Evolutionary conservation across 441 rosid species (phyloP).

Genomic region (Populus hybrid): DNA sequence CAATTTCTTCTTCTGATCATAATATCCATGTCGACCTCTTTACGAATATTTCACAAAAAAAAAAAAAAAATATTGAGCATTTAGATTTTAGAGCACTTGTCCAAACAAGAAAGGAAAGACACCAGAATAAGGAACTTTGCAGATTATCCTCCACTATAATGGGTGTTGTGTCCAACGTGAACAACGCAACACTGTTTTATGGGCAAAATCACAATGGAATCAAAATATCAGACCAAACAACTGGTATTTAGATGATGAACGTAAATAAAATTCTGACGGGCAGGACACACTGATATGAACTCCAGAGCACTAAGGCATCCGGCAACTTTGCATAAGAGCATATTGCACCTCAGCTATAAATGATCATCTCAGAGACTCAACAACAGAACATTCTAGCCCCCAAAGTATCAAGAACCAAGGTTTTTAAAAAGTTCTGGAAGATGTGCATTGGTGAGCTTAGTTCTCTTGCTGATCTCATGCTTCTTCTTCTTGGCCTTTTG

Average conservation of each 20-base stretch:
- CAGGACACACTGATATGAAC: background rate
- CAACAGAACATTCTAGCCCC: background rate
- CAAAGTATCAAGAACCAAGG: slow-evolving; percentile 31
- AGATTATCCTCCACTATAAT: background rate
- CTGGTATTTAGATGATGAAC: background rate
- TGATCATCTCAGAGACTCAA: background rate
- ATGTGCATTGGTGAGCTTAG: slow-evolving; percentile 82
- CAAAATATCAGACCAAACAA: background rate
- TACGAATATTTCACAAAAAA: too few relatives aligned
- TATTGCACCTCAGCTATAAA: background rate
- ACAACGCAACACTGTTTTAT: background rate
- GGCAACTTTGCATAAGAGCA: background rate
- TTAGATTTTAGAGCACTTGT: background rate
- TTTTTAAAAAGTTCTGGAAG: slow-evolving; percentile 79
- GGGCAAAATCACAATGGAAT: background rate
- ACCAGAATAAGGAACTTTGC: background rate
- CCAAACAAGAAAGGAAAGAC: background rate
- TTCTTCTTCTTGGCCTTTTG: slow-evolving; percentile 73
- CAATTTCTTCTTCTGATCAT: background rate
- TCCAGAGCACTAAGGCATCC: background rate
- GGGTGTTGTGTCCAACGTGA: background rate
- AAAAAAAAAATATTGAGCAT: background rate
- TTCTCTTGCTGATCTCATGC: slow-evolving; percentile 80
- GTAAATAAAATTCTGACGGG: background rate
- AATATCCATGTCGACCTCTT: background rate